Evolutionary conservation across 2,329 filamentous ascomycete genomes (phyloP), one percentile per base, ranked within the genome.

Genomic region (Penicillium occitanis): DNA sequence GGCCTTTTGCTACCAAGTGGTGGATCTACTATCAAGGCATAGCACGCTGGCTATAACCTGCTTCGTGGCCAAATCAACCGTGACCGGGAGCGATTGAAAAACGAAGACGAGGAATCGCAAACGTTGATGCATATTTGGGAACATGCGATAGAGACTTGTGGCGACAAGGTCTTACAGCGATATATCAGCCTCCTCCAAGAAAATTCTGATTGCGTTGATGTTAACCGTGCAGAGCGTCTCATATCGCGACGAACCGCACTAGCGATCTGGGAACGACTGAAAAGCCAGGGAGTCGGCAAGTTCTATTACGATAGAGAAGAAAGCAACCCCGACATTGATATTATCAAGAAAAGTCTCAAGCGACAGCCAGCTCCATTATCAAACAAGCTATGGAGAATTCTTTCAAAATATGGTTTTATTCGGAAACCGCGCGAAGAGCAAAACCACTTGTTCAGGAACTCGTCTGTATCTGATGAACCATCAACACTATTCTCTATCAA

Each of bases 21-120:
- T 3, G 22, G n/a, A 17, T 53, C 44, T 5, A 37, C 8, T n/a
- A 28, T 22, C 8, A 35, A 13, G 22, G 13, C 40, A 13, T 17
- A 48, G 17, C 17, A 51, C 10, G n/a, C 33, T 35, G 44, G 55
- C 7, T 65, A 65, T 53, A 65, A 61, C 46, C 60, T 65, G 7
- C 11, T 50, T 28, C 11, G 37, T 2, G 63, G 55, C 6, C 30
- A 19, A 2, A 11, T 25, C 30, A 60, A 60, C 19, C 44, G 55
- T 53, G 55, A 65, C 13, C 28, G 63, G 17, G 6, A 53, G 33
- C 30, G 55, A 6, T 28, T 65, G 10, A 50, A 25, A 4, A 14
- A 60, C 14, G 30, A 33, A 22, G 22, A 44, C 1, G 50, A 57
- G n/a, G 61, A 63, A 17, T 50, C 61, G 14, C 22, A 33, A 22